Base-by-base conservation (phyloP, 345 rosid species). In the Trapa incisa region DNA sequence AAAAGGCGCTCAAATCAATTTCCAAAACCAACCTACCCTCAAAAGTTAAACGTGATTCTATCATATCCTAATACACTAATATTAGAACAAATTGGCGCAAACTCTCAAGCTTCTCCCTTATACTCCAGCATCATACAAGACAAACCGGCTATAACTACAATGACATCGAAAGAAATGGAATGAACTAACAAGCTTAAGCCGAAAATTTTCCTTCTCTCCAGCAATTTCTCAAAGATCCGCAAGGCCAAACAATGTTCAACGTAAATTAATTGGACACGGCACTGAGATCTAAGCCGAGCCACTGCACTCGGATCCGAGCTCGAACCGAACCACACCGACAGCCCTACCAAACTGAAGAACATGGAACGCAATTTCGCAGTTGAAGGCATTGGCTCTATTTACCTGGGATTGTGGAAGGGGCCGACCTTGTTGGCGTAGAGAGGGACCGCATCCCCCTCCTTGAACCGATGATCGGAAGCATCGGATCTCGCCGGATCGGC, bases 331-430 rank as follows among this genome's bases (percentile, higher is more conserved):
- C 71, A 61, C 48, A 72, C 67, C 71, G 6, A 41, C 43, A 41
- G 43, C 43, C 43, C 43, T 8, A 41, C 43, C 43, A 5, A 35
- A 50, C 48, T 33, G 65, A 61, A 37, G 17, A 16, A 32, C 37
- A 47, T 37, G 38, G 45, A 45, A 11, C 60, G 58, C 37, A 36
- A 53, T 12, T 41, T 35, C 37, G 29, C 39, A 32, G 39, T 53
- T 37, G 17, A 50, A 61, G 13, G 13, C 8, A 11, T 36, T 61
- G 42, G 1, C 16, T 36, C 36, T 33, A 41, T 13, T 70, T 47
- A 80, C 89, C 87, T 85, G 53, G 89, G 89, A 67, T 85, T 85
- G 62, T 85, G 89, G 68, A 83, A 85, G 47, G 89, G 89, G 2
- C 85, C 89, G 52, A 85, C 89, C 71, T 85, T 85, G 70, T 85